These are phyloP conservation scores for Eucalyptus camaldulensis DNA, from an alignment of 345 rosid species.

Conservation along the genomic window DNA sequence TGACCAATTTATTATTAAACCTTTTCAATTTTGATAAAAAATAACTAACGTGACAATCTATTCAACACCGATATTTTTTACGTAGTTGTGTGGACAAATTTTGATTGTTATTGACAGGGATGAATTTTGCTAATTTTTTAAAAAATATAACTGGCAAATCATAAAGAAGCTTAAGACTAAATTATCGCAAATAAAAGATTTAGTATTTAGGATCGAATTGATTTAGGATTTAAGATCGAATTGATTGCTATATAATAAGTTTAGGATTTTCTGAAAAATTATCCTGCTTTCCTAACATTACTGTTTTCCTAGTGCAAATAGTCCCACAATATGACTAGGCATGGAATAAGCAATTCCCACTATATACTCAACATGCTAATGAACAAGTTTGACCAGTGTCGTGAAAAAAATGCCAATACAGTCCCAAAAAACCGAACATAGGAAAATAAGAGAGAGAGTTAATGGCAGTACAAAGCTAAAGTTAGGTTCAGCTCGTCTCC, in stretches of 20 bases:
- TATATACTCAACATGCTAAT: not conserved
- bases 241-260: not conserved
- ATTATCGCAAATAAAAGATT: not conserved
- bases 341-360: not conserved
- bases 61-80: accelerated
- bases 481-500: not conserved
- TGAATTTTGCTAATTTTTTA: not conserved
- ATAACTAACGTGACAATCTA: accelerated
- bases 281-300: not conserved
- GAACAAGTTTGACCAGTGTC: not conserved
- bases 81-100: accelerated
- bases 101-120: accelerated
- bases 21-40: not conserved
- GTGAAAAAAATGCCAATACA: not conserved
- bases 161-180: not conserved
- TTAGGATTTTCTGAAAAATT: not conserved
- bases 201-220: accelerated
- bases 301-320: not conserved
- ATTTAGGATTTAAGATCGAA: accelerated
- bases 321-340: not conserved
- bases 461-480: not conserved
- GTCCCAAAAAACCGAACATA: not conserved
- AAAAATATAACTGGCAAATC: accelerated
- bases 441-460: not conserved
- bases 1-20: not conserved